A percentile compares a stretch with the other conserved stretches of the same genome.
These are phyloP conservation scores for Hansenula lynferdii DNA, from an alignment of 1,139 yeast species.

Conservation along the genomic window DNA sequence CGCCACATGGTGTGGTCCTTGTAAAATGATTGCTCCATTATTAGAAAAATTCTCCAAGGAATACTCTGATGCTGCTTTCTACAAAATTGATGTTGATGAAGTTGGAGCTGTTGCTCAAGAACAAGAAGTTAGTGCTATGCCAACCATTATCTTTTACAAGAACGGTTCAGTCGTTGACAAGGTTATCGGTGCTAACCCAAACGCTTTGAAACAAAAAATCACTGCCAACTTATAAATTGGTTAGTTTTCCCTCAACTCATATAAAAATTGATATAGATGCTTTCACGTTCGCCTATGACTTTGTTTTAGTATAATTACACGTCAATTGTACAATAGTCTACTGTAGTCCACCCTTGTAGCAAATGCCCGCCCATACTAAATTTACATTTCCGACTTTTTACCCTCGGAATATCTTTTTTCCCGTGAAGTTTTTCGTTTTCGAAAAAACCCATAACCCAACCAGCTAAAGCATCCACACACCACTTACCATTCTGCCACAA, in stretches of 20 bases:
- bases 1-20: conserved; percentile 98
- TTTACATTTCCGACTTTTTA: too few relatives aligned
- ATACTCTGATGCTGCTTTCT: conserved; percentile 58
- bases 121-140: conserved; percentile 81
- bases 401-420: too few relatives aligned
- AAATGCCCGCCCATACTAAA: too few relatives aligned
- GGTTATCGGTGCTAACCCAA: conserved; percentile 86
- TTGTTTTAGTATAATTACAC: too few relatives aligned
- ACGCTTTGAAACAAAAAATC: conserved; percentile 69
- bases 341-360: too few relatives aligned
- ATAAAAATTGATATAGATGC: background rate
- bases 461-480: background rate
- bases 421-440: too few relatives aligned
- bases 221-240: conserved; percentile 43
- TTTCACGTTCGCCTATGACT: too few relatives aligned
- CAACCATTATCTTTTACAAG: conserved; percentile 79
- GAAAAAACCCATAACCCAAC: conserved; percentile 1
- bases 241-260: background rate
- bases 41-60: conserved; percentile 67
- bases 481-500: background rate
- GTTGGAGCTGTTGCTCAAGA: conserved; percentile 68
- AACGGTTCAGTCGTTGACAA: conserved; percentile 66
- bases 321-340: too few relatives aligned
- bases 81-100: conserved; percentile 84
- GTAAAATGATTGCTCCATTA: conserved; percentile 92